phyloP scores from a whole-genome alignment of 2,329 filamentous ascomycete species.

The Gnomoniopsis smithogilvyi region DNA sequence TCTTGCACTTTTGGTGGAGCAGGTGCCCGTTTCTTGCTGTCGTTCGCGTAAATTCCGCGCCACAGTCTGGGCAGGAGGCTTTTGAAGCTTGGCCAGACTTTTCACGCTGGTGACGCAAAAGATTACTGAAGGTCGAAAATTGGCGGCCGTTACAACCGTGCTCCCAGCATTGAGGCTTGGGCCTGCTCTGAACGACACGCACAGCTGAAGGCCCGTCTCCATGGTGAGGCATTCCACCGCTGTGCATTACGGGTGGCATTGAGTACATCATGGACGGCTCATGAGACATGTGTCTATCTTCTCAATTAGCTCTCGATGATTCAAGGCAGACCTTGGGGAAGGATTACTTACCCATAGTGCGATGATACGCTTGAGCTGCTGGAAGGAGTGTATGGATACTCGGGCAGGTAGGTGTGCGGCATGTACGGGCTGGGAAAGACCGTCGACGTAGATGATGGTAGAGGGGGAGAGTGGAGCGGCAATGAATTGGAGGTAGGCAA shows the following conservation, averaged over 20 bases:
- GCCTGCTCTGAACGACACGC: slow-evolving; percentile 70
- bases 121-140: slow-evolving; percentile 95
- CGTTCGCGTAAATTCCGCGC: slow-evolving; percentile 89
- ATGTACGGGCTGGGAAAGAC: slow-evolving; percentile 33
- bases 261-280: slow-evolving; percentile 28
- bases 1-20: slow-evolving; percentile 86
- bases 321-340: slow-evolving; percentile 13
- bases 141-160: slow-evolving; percentile 94
- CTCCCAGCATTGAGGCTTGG: slow-evolving; percentile 97
- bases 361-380: slow-evolving; percentile 26
- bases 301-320: slow-evolving; percentile 12
- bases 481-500: slow-evolving; percentile 40
- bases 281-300: slow-evolving; percentile 21
- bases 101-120: slow-evolving; percentile 87
- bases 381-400: slow-evolving; percentile 28
- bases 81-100: slow-evolving; percentile 90
- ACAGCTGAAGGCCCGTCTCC: slow-evolving; percentile 48
- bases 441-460: slow-evolving; percentile 37
- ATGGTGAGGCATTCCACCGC: slow-evolving; percentile 22
- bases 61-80: slow-evolving; percentile 85
- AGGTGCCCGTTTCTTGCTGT: slow-evolving; percentile 83
- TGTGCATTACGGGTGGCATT: slow-evolving; percentile 24
- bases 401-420: slow-evolving; percentile 29
- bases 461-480: slow-evolving; percentile 46
- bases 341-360: slow-evolving; percentile 29